Evolutionary conservation across 306 rosid species (phyloP), one percentile per base, ranked within the genome.

Genomic region (Phaseolus lunatus): DNA sequence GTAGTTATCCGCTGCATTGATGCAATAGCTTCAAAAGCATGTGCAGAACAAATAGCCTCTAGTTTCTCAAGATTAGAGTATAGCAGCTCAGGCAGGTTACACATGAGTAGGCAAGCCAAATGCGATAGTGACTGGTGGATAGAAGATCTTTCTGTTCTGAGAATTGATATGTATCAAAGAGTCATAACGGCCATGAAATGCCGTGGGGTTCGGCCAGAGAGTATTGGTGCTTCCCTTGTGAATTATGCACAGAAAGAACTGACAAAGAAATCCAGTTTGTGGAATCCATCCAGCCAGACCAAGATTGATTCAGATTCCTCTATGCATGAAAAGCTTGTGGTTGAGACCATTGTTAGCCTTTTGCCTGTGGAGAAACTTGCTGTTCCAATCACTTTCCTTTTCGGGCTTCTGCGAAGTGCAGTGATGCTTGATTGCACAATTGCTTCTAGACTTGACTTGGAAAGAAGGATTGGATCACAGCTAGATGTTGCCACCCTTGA

Each of bases 101-200:
- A 96, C 68, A 96, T 96, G 99, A 93, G 93, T 80, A 85, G 86
- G 82, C 97, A 93, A 63, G 86, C 97, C 31, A 96, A 93, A 81
- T 82, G 90, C 76, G 98, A 91, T 24, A 90, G 89, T 65, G 99
- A 96, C 70, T 96, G 99, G 99, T 96, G 99, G 99, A 89, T 96
- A 41, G 99, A 96, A 81, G 99, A 96, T 83, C 88, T 96, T 59
- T 92, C 97, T n/a, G 90, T 84, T 81, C 87, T 96, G 44, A 86
- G 99, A 33, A 80, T 90, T 19, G 99, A 96, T 82, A 84, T 96
- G 88, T 96, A 79, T 41, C 90, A 90, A 39, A 82, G 93, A 86
- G 99, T 93, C 56, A 93, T 96, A 77, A 82, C 91, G 23, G 99
- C 99, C 20, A 96, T 93, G 93, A 96, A 96, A 79, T 93, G 91